These are phyloP conservation scores for Chrysanthemum seticuspe DNA, from an alignment of 129 eudicot species.

Conservation along the genomic window DNA sequence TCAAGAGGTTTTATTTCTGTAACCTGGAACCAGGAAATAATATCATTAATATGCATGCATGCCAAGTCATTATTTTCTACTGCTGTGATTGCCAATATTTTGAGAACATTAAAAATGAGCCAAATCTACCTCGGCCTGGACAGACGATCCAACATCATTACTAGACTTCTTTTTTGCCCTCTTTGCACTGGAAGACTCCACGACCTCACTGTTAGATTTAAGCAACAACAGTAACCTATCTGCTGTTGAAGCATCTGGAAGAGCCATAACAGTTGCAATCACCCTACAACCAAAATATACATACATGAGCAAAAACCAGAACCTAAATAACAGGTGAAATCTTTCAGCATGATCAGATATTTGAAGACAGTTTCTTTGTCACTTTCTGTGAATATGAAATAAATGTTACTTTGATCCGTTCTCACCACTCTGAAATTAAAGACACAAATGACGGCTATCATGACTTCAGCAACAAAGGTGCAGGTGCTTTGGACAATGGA, in stretches of 20 bases:
- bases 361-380: no score
- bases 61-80: background rate
- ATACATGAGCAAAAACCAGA: background rate
- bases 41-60: background rate
- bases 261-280: constrained; percentile 66
- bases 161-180: constrained; percentile 71
- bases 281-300: constrained; percentile 44
- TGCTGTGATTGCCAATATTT: background rate
- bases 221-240: constrained; percentile 80
- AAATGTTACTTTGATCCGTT: no score
- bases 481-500: background rate
- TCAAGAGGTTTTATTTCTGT: constrained; percentile 87
- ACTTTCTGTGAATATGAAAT: no score
- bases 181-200: constrained; percentile 73
- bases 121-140: constrained; percentile 71
- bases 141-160: constrained; percentile 68
- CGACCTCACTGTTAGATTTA: constrained; percentile 54
- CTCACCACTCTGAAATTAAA: no score
- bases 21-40: constrained; percentile 45
- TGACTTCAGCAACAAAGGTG: background rate
- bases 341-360: no score
- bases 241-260: constrained; percentile 63
- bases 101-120: background rate
- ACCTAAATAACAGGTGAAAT: no score
- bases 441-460: background rate